A percentile compares a stretch with the other conserved stretches of the same genome.
phyloP scores from a whole-genome alignment of 352 stramenopile genomes.

The Pythium dissimile region DNA sequence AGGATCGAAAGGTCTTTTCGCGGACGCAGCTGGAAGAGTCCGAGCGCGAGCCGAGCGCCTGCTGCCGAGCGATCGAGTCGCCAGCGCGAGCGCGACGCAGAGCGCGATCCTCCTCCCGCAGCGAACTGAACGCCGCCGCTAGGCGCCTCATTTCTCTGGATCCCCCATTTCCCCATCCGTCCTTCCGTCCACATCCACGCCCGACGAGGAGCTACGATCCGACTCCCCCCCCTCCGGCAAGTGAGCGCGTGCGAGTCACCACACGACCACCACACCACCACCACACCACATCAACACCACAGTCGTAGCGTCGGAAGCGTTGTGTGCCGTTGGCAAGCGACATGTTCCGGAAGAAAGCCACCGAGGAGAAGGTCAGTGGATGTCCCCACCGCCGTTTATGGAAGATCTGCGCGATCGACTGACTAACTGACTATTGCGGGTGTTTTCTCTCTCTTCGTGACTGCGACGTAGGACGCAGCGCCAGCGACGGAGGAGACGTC shows the following conservation, averaged over 20 bases:
- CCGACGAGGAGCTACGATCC: too few relatives aligned
- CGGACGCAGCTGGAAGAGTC: slow-evolving; percentile 5
- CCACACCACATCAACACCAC: not conserved
- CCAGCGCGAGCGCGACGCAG: slow-evolving; percentile 6
- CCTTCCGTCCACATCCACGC: not conserved
- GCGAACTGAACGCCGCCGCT: not conserved
- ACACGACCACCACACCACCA: not conserved
- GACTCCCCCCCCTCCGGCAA: too few relatives aligned
- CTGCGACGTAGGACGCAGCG: slow-evolving; percentile 35
- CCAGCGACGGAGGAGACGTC: slow-evolving; percentile 51
- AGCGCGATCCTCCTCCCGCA: not conserved
- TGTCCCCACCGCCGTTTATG: not conserved
- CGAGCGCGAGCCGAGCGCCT: slow-evolving; percentile 13
- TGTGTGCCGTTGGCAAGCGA: not conserved
- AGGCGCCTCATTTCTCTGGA: not conserved
- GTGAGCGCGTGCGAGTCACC: not conserved
- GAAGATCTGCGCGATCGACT: slow-evolving; percentile 9
- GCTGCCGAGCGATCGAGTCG: slow-evolving; percentile 10
- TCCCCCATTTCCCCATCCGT: not conserved
- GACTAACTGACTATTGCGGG: not conserved
- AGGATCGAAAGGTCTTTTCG: slow-evolving; percentile 36
- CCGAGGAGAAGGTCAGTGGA: slow-evolving; percentile 31
- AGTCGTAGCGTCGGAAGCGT: too few relatives aligned
- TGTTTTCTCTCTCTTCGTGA: not conserved
- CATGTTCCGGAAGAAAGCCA: slow-evolving; percentile 42